These are phyloP conservation scores for Alternaria atra DNA, from an alignment of 2,329 filamentous ascomycete genomes.

Conservation along the genomic window DNA sequence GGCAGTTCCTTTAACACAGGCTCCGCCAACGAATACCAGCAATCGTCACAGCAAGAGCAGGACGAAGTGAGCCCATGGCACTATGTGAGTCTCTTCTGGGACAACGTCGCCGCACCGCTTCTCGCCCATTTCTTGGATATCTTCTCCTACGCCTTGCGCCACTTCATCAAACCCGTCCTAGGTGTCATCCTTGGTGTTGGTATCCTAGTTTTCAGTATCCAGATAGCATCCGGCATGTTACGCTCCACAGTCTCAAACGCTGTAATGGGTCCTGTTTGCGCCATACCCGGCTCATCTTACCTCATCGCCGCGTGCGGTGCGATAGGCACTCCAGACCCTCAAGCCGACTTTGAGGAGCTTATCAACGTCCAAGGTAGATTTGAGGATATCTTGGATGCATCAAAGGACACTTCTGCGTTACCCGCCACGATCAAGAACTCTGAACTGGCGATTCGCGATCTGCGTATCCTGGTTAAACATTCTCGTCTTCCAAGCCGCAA, in stretches of 20 bases:
- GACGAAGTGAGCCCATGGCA: constrained; percentile 31
- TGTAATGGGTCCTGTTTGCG: constrained; percentile 74
- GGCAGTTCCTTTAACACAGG: constrained; percentile 12
- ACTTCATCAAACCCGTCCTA: constrained; percentile 70
- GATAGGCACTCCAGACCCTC: constrained; percentile 16
- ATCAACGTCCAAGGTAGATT: constrained; percentile 79
- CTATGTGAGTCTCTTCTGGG: constrained; percentile 42
- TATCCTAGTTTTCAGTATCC: constrained; percentile 64
- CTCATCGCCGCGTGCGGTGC: constrained; percentile 70
- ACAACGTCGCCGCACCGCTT: constrained; percentile 46
- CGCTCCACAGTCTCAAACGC: constrained; percentile 71
- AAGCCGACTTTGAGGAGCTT: constrained; percentile 74
- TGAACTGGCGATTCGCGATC: constrained; percentile 76
- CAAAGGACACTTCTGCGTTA: constrained; percentile 70
- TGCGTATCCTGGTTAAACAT: constrained; percentile 75
- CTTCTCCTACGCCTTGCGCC: constrained; percentile 65
- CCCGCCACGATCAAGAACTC: constrained; percentile 82
- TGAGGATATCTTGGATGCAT: constrained; percentile 76
- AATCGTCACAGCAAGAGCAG: constrained; percentile 10
- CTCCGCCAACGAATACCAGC: background rate
- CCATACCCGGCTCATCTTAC: constrained; percentile 70
- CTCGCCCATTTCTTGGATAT: constrained; percentile 64
- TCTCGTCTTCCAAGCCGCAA: constrained; percentile 73
- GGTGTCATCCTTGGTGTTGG: constrained; percentile 64
- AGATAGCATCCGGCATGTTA: constrained; percentile 63